These are phyloP conservation scores for Cercospora zeina DNA, from an alignment of 2,329 filamentous ascomycete species.

Conservation along the genomic window DNA sequence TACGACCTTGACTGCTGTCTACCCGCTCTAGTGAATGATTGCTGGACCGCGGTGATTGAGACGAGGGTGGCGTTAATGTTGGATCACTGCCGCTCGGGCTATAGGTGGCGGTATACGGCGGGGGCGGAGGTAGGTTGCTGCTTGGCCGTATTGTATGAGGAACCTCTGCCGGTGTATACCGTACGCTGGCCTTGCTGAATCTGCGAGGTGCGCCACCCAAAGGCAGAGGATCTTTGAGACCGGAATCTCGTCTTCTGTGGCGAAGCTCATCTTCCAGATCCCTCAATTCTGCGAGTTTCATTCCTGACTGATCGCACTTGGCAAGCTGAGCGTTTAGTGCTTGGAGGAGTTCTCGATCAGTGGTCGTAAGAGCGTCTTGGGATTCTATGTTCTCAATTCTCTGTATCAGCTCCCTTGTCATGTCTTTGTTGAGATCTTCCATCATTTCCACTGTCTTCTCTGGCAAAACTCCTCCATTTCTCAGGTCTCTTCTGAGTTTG, in stretches of 20 bases:
- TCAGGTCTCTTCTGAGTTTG: constrained; percentile 26
- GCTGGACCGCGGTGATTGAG: constrained; percentile 15
- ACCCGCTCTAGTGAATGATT: constrained; percentile 17
- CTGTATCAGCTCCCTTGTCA: constrained; percentile 29
- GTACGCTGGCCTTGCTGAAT: constrained; percentile 15
- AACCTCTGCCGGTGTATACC: constrained; percentile 16
- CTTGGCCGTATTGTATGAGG: neutral
- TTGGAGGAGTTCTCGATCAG: constrained; percentile 32
- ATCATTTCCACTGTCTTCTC: constrained; percentile 22
- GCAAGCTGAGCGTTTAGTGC: constrained; percentile 30
- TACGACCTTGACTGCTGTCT: constrained; percentile 10
- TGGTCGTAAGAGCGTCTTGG: constrained; percentile 20
- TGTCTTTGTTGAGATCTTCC: constrained; percentile 31
- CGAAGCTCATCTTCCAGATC: constrained; percentile 28
- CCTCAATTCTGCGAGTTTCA: constrained; percentile 29
- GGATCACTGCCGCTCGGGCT: constrained; percentile 6
- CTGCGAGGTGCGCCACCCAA: constrained; percentile 21
- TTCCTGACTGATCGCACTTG: constrained; percentile 30
- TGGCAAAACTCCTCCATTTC: constrained; percentile 20
- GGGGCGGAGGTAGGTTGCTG: constrained; percentile 12
- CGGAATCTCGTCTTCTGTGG: constrained; percentile 11
- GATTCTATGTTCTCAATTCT: constrained; percentile 33
- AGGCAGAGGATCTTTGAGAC: constrained; percentile 18
- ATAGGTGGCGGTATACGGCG: constrained; percentile 16
- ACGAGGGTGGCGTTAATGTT: constrained; percentile 12